Percentiles rank a stretch among this genome's conserved stretches.
Conservation (phyloP, 2,329 filamentous ascomycete genomes). For the Cercospora canescens region DNA sequence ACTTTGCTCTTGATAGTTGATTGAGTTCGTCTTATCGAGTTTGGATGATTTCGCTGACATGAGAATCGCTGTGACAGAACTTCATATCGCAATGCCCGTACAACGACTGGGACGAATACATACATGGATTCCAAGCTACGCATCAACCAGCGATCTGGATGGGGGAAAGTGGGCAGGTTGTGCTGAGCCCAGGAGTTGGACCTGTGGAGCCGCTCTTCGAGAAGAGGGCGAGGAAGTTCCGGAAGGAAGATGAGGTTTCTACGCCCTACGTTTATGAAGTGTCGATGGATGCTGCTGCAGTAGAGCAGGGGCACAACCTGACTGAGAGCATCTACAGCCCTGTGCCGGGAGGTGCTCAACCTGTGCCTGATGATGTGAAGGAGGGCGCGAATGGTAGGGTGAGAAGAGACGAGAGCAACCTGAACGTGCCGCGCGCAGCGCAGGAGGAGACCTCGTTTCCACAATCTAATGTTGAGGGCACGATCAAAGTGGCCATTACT, state of each 20-base stretch:
- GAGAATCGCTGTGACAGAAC: constrained; percentile 34
- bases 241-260: constrained; percentile 46
- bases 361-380: constrained; percentile 38
- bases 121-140: constrained; percentile 53
- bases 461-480: not conserved
- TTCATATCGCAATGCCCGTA: constrained; percentile 54
- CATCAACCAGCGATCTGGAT: constrained; percentile 57
- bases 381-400: constrained; percentile 46
- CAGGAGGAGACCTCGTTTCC: not conserved
- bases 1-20: not conserved
- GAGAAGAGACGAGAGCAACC: constrained; percentile 4
- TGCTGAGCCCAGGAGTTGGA: constrained; percentile 44
- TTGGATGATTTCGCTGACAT: not conserved
- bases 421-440: not conserved
- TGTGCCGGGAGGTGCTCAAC: constrained; percentile 44
- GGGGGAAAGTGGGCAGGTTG: constrained; percentile 51
- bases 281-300: constrained; percentile 39
- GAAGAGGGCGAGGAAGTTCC: constrained; percentile 44
- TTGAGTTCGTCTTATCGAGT: no score
- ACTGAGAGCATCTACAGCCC: constrained; percentile 38
- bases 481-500: constrained; percentile 41
- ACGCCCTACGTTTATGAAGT: constrained; percentile 52
- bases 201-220: constrained; percentile 39
- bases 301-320: constrained; percentile 32
- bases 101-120: constrained; percentile 43